phyloP scores from a whole-genome alignment of 306 rosid genomes.

The Canavalia gladiata region DNA sequence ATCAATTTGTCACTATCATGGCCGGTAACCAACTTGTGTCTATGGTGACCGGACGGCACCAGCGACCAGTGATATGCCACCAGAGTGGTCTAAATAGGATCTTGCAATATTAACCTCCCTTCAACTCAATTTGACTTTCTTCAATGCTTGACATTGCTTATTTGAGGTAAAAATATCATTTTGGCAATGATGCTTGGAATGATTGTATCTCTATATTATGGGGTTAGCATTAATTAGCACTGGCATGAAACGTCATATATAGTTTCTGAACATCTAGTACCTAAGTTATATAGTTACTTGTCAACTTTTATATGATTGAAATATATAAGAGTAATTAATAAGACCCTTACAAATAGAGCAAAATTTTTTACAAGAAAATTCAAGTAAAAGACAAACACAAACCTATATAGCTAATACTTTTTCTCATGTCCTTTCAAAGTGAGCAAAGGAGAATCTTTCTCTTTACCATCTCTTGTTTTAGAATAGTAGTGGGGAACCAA shows the following conservation, averaged over 20 bases:
- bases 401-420: constrained; percentile 42
- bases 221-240: constrained; percentile 36
- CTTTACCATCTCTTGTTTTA: constrained; percentile 5
- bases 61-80: constrained; percentile 52
- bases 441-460: constrained; percentile 38
- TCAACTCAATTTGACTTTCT: constrained; percentile 44
- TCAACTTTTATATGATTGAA: constrained; percentile 42
- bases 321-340: neutral
- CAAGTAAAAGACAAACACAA: constrained; percentile 52
- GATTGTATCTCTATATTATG: constrained; percentile 35
- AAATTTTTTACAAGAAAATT: constrained; percentile 1
- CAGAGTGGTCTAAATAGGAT: constrained; percentile 59
- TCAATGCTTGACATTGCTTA: constrained; percentile 24
- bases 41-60: constrained; percentile 56
- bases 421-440: constrained; percentile 39
- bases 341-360: constrained; percentile 31
- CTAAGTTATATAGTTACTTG: constrained; percentile 25
- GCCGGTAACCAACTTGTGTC: constrained; percentile 56
- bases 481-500: constrained; percentile 43
- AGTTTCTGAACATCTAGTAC: neutral
- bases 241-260: neutral
- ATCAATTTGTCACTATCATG: constrained; percentile 57
- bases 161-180: constrained; percentile 45
- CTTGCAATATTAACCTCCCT: constrained; percentile 51
- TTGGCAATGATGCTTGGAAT: constrained; percentile 49